A percentile compares a stretch with the other conserved stretches of the same genome.
These are phyloP conservation scores for Theobroma cacao DNA, from an alignment of 345 rosid genomes.

Conservation along the genomic window DNA sequence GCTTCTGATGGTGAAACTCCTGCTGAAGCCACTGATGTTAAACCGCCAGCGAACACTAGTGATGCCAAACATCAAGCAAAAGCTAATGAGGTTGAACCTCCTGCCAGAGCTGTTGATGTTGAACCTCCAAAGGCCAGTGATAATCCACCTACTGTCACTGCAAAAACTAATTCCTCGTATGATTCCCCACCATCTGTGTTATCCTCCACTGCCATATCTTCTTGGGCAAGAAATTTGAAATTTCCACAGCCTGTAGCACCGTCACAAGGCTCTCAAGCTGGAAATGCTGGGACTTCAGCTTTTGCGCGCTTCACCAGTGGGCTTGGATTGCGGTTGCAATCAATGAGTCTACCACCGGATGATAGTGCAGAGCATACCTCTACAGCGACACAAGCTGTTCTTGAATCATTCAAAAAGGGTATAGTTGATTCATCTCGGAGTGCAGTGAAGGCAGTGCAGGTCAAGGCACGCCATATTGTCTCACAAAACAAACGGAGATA, in stretches of 20 bases:
- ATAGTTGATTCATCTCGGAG: conserved; percentile 80
- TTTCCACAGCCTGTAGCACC: conserved; percentile 48
- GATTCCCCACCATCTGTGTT: conserved; percentile 38
- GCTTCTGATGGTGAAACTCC: conserved; percentile 19
- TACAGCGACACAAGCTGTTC: conserved; percentile 38
- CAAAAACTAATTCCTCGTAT: conserved; percentile 20
- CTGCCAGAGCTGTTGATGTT: not conserved
- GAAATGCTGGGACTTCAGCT: conserved; percentile 50
- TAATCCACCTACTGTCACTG: conserved; percentile 27
- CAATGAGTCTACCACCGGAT: conserved; percentile 36
- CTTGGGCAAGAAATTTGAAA: conserved; percentile 75
- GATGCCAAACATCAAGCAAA: conserved; percentile 12
- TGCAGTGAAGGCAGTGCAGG: too few relatives aligned
- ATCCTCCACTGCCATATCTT: conserved; percentile 56
- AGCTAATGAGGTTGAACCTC: conserved; percentile 7
- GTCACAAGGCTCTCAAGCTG: conserved; percentile 38
- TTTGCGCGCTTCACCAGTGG: conserved; percentile 78
- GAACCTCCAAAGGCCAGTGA: conserved; percentile 23
- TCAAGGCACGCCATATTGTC: conserved; percentile 90
- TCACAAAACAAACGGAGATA: conserved; percentile 97
- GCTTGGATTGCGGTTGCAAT: conserved; percentile 58
- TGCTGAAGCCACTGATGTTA: not conserved
- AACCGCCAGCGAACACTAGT: not conserved
- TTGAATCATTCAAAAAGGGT: conserved; percentile 73
- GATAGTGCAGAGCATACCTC: conserved; percentile 35